phyloP scores from a whole-genome alignment of 768 basidiomycete genomes.

The Rhodotorula taiwanensis region DNA sequence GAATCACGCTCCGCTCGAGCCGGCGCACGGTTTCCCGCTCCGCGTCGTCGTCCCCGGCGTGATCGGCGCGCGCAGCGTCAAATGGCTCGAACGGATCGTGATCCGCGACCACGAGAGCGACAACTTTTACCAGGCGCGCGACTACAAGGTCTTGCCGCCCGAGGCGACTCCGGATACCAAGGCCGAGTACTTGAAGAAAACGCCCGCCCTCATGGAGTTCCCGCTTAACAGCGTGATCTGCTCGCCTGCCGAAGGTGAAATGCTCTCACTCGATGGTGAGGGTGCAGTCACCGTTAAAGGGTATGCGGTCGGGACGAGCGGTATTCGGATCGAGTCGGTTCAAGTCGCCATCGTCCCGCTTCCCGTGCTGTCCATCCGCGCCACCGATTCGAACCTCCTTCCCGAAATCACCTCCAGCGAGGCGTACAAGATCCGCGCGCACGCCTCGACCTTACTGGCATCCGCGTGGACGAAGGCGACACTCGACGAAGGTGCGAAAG shows the following conservation, averaged over 20 bases:
- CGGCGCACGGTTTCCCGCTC: slow-evolving; percentile 34
- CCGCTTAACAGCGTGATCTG: slow-evolving; percentile 27
- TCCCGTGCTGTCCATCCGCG: background rate
- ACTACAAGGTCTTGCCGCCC: slow-evolving; percentile 29
- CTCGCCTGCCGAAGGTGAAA: background rate
- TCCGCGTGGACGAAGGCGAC: background rate
- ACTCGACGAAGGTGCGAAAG: background rate
- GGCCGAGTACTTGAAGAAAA: slow-evolving; percentile 11
- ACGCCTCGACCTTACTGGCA: background rate
- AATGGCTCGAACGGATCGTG: slow-evolving; percentile 63
- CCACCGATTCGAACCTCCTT: too few species aligned
- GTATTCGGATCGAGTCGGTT: slow-evolving; percentile 18
- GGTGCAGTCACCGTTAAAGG: slow-evolving; percentile 6
- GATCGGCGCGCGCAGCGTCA: slow-evolving; percentile 66
- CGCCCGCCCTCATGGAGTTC: slow-evolving; percentile 17
- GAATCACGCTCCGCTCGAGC: slow-evolving; percentile 22
- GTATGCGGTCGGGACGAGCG: slow-evolving; percentile 17
- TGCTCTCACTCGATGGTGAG: background rate
- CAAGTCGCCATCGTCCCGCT: slow-evolving; percentile 11
- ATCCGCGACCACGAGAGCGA: slow-evolving; percentile 40
- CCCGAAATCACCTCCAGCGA: background rate
- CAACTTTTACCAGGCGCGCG: slow-evolving; percentile 12
- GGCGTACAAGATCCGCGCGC: slow-evolving; percentile 1
- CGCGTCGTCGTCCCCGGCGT: slow-evolving; percentile 54
- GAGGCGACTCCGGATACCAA: slow-evolving; percentile 16